Evolutionary conservation across 2,329 filamentous ascomycete genomes (phyloP), one percentile per base, ranked within the genome.

Genomic region (Phialocephala subalpina): DNA sequence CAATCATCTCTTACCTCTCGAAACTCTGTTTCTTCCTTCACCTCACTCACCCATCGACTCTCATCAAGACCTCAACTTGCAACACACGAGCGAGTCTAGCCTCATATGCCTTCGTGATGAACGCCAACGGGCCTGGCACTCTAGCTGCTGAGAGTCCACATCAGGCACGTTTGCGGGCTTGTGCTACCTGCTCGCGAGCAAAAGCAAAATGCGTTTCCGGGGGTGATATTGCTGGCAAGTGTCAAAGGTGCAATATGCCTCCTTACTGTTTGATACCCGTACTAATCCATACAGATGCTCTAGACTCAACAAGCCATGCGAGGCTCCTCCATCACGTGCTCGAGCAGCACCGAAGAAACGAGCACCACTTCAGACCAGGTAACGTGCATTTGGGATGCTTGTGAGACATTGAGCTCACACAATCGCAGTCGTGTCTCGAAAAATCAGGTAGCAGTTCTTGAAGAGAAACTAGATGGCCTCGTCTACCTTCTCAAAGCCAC

Each of bases 381-480:
- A 63, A 57, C 53, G 12, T 16, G 25, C 1, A 4, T 29, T 12
- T 57, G 1, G 14, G 40, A 36, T 55, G 1, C 40, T 2, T 22
- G 4, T 12, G 36, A 2, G 9, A 27, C 38, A 9, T 11, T 1
- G 20, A 56, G 38, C 16, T 67, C 2, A 66, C 33, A 49, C 29
- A 27, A 27, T 8, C 9, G 33, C n/a, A 68, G 65, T 16, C 60
- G 64, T 11, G 29, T 66, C 29, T 47, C 63, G 0, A 70, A 65
- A 60, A 27, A 47, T 52, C 67, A 59, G 5, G 68, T 70, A 18
- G 69, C 70, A 36, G 69, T 66, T 40, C 63, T 73, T 0, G 71
- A 72, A 35, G 67, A 70, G 42, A 73, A 70, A 52, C 25, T 72
- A 27, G 67, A 72, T 57, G 65, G 60, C 20, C 53, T 73, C 12